Conservation (phyloP, 345 rosid species). For the Eucalyptus urophylla region DNA sequence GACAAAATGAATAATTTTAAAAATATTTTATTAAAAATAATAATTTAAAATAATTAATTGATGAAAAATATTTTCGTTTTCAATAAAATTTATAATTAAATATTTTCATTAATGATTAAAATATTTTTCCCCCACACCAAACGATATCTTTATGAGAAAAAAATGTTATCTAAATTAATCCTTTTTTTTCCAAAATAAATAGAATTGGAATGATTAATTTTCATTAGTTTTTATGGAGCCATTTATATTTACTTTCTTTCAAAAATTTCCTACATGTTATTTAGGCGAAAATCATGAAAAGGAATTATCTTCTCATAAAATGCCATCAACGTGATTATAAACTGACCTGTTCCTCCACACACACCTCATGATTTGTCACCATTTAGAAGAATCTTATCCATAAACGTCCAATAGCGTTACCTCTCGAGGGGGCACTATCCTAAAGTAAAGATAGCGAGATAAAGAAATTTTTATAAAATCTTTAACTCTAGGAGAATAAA, state of each 20-base stretch:
- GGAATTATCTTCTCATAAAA: not conserved
- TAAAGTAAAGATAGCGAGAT: not conserved
- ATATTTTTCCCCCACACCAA: accelerated
- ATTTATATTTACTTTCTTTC: not conserved
- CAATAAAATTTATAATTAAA: not conserved
- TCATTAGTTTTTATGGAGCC: not conserved
- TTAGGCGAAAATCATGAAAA: not conserved
- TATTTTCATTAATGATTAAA: accelerated
- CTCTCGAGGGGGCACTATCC: not conserved
- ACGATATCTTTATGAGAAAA: not conserved
- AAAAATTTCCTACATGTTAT: accelerated
- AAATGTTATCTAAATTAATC: not conserved
- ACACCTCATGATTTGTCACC: not conserved
- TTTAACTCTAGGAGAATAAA: not conserved
- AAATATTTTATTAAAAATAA: not conserved
- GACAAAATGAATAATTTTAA: not conserved
- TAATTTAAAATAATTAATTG: not conserved
- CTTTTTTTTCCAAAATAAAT: not conserved
- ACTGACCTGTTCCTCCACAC: not conserved
- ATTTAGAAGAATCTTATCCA: not conserved
- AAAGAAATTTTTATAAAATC: not conserved
- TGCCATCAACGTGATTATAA: not conserved
- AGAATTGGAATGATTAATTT: not conserved
- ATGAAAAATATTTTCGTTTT: not conserved
- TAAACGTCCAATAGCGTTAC: not conserved